Evolutionary conservation across 2,329 filamentous ascomycete genomes (phyloP).

Genomic region (Falciphora oryzae): DNA sequence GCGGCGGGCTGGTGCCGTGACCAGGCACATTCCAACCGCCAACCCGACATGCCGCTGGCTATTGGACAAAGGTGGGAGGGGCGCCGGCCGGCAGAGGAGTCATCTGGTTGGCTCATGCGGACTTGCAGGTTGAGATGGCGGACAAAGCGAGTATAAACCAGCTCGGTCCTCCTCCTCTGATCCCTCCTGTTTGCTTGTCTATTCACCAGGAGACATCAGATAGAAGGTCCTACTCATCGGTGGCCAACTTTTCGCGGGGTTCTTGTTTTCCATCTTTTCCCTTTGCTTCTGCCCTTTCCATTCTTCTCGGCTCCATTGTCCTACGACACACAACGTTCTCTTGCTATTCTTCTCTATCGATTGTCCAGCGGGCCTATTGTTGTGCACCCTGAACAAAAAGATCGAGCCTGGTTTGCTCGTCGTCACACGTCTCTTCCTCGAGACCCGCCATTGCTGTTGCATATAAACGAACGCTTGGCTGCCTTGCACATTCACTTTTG

Average conservation of each 20-base stretch:
- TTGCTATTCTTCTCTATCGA: not conserved
- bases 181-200: not conserved
- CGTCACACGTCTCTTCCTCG: not conserved
- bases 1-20: too few species aligned
- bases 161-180: not conserved
- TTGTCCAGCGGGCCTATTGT: not conserved
- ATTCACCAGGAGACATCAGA: not conserved
- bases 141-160: not conserved
- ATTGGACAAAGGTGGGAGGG: not conserved
- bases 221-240: not conserved
- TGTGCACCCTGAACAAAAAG: not conserved
- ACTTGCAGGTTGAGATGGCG: not conserved
- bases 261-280: not conserved
- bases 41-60: not conserved
- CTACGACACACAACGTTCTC: not conserved
- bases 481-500: not conserved
- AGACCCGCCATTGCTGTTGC: not conserved
- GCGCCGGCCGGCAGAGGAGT: not conserved
- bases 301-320: not conserved
- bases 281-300: not conserved
- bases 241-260: not conserved
- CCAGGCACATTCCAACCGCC: not conserved
- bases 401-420: not conserved
- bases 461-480: not conserved
- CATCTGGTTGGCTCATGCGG: not conserved